Evolutionary conservation across 495 filamentous ascomycete genomes (phyloP).

Genomic region (Achaetomiella virescens): DNA sequence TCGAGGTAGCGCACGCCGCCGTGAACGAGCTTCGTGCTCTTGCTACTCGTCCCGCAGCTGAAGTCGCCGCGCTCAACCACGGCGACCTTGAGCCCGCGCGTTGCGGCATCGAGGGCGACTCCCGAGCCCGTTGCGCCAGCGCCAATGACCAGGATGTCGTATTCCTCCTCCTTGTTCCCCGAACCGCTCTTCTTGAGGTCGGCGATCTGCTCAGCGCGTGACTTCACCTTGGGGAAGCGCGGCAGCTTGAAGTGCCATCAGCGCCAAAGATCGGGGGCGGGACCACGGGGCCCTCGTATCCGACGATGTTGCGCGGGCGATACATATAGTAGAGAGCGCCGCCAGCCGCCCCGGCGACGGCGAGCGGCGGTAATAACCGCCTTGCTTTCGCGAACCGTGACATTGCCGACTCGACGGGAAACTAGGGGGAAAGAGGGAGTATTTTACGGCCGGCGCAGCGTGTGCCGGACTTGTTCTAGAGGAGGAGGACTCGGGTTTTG

Average conservation of each 20-base stretch:
- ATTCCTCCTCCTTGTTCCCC: conserved; percentile 42
- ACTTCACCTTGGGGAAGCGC: conserved; percentile 72
- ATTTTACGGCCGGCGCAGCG: not conserved
- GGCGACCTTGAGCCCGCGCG: conserved; percentile 86
- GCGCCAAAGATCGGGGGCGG: conserved; percentile 74
- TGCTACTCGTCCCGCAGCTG: conserved; percentile 86
- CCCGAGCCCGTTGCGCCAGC: conserved; percentile 89
- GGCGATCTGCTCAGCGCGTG: conserved; percentile 58
- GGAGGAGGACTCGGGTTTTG: not conserved
- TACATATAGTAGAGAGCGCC: conserved; percentile 71
- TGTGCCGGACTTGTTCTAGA: not conserved
- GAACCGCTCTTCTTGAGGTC: conserved; percentile 46
- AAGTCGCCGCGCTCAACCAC: conserved; percentile 96
- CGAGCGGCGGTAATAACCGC: conserved; percentile 36
- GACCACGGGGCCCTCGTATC: conserved; percentile 70
- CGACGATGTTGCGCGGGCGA: conserved; percentile 80
- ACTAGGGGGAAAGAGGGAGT: not conserved
- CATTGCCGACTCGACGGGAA: conserved; percentile 16
- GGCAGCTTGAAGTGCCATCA: conserved; percentile 75
- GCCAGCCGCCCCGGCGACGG: conserved; percentile 34
- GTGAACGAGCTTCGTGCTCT: conserved; percentile 96
- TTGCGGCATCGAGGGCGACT: conserved; percentile 90
- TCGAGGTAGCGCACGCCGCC: conserved; percentile 95
- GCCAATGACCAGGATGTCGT: conserved; percentile 89
- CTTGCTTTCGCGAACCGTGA: conserved; percentile 25